Conservation (phyloP, 2,329 filamentous ascomycete genomes). For the Parascedosporium putredinis region DNA sequence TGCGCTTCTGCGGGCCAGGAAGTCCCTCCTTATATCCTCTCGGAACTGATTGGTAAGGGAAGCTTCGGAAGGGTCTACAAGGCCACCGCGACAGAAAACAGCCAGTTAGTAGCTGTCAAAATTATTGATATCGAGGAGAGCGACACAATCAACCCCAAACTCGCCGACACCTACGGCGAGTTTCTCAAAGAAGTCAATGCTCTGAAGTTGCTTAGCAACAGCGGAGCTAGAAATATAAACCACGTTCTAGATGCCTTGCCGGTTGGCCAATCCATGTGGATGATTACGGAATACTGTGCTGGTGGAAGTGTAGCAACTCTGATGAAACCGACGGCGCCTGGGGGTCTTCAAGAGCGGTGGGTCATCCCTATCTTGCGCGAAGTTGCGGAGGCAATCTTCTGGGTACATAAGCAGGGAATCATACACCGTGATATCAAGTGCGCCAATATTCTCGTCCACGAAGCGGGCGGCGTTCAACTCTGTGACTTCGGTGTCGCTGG, state of each 20-base stretch:
- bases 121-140: slow-evolving; percentile 67
- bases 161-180: slow-evolving; percentile 39
- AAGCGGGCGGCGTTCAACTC: slow-evolving; percentile 52
- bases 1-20: slow-evolving; percentile 49
- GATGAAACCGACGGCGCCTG: slow-evolving; percentile 36
- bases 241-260: slow-evolving; percentile 54
- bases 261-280: slow-evolving; percentile 55
- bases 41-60: slow-evolving; percentile 57
- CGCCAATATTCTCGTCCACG: slow-evolving; percentile 55
- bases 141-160: slow-evolving; percentile 49
- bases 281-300: slow-evolving; percentile 58
- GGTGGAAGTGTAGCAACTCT: slow-evolving; percentile 54
- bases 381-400: slow-evolving; percentile 35
- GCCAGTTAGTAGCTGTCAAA: slow-evolving; percentile 53
- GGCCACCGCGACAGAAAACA: slow-evolving; percentile 26
- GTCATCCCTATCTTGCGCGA: slow-evolving; percentile 41
- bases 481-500: slow-evolving; percentile 61
- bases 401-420: slow-evolving; percentile 39
- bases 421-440: slow-evolving; percentile 44
- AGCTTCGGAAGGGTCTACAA: slow-evolving; percentile 59
- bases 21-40: slow-evolving; percentile 50
- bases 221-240: slow-evolving; percentile 53
- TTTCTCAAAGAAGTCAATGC: slow-evolving; percentile 41
- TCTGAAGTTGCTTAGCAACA: slow-evolving; percentile 50
- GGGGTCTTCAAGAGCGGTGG: slow-evolving; percentile 38